Base-by-base conservation (phyloP, 1,284 basidiomycete species). In the Chiua sp. region DNA sequence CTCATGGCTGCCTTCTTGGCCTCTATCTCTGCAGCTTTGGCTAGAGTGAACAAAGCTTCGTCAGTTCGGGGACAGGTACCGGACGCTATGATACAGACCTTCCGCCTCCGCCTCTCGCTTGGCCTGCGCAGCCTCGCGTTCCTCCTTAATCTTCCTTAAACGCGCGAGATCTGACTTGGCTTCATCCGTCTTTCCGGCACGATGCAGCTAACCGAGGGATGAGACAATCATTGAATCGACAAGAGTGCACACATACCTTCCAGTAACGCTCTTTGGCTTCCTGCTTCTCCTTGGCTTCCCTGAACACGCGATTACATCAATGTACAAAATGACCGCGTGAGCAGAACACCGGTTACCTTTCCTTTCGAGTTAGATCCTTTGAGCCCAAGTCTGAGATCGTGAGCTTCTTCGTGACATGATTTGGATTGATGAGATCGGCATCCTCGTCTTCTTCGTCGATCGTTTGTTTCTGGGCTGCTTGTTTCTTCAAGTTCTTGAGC, bases 211-310 rank as follows among this genome's bases (percentile, higher is more conserved):
- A 8, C 59, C 37, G 7, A 53, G 52, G 22, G 37, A 44, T 62
- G 57, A 66, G 59, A 64, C 39, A 1, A 32, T 30, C 7, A 8
- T 35, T 37, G 15, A 22, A 51, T 46, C 28, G 7, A 15, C 18
- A 22, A 53, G 20, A 4, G 32, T 30, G 33, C 22, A 32, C 23
- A 63, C 79, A 39, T 59, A 86, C 91, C 87, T 95, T 90, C 92
- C 90, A 86, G 75, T 95, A 96, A 37, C 84, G 80, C 47, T 94
- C 93, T 68, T 91, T 85, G 1, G 94, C 93, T 8, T 94, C 93
- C 71, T 92, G 86, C 79, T 94, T 95, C 76, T 96, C 93, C 69
- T 93, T 93, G 68, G 87, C 87, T 71, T 97, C 95, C 64, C 94
- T 96, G 65, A 28, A 56, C 44, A 52, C 51, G 54, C 33, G 44